phyloP scores from a whole-genome alignment of 768 basidiomycete genomes.

The Tylopilus sp. region DNA sequence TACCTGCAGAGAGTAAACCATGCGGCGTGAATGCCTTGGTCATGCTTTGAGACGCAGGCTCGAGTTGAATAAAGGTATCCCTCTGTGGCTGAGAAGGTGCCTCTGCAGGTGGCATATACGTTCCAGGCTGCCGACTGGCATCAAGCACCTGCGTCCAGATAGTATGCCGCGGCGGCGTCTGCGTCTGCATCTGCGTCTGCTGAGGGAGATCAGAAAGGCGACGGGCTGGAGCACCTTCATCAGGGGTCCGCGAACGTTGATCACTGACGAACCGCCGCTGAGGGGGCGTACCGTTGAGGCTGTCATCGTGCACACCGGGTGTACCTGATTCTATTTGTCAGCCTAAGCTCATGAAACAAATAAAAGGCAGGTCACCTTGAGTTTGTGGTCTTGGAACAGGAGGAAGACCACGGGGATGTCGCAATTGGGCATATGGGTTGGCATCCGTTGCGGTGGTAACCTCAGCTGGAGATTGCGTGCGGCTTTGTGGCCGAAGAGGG shows the following conservation, averaged over 20 bases:
- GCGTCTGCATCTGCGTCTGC: slow-evolving; percentile 31
- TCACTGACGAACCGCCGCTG: slow-evolving; percentile 53
- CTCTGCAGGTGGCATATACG: slow-evolving; percentile 34
- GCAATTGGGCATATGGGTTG: slow-evolving; percentile 44
- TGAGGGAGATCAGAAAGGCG: slow-evolving; percentile 55
- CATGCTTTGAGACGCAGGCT: slow-evolving; percentile 65
- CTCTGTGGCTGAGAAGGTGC: slow-evolving; percentile 29
- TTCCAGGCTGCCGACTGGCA: slow-evolving; percentile 49
- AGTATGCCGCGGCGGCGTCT: slow-evolving; percentile 53
- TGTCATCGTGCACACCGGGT: slow-evolving; percentile 45
- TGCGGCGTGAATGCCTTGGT: slow-evolving; percentile 95
- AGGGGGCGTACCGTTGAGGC: slow-evolving; percentile 31
- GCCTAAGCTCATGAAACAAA: not conserved
- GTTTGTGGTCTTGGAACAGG: slow-evolving; percentile 51
- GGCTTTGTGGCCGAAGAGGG: slow-evolving; percentile 30
- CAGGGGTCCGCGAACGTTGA: slow-evolving; percentile 52
- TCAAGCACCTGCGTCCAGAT: slow-evolving; percentile 93
- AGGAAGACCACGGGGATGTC: slow-evolving; percentile 62
- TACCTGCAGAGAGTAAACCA: slow-evolving; percentile 89
- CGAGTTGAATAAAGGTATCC: slow-evolving; percentile 74
- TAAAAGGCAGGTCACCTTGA: slow-evolving; percentile 38
- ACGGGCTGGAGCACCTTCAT: slow-evolving; percentile 53
- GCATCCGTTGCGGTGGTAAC: slow-evolving; percentile 28
- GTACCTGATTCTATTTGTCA: slow-evolving; percentile 13
- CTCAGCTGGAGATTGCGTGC: slow-evolving; percentile 30